Evolutionary conservation across 768 basidiomycete species (phyloP).

Genomic region (Pluteus cervinus): DNA sequence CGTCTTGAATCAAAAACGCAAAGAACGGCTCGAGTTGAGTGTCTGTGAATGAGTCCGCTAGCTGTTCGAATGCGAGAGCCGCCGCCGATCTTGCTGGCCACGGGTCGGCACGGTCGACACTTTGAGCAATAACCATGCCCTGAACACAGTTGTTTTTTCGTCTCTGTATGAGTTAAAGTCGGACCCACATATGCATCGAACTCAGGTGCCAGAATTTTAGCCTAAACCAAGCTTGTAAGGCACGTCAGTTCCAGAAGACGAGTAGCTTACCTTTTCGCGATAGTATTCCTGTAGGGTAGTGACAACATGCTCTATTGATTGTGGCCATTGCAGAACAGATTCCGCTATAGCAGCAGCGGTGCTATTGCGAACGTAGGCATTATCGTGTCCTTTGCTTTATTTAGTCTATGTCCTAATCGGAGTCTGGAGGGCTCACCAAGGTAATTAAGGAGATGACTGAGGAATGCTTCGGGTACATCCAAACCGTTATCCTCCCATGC

Average conservation of each 20-base stretch:
- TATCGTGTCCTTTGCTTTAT: conserved; percentile 56
- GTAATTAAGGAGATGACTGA: conserved; percentile 52
- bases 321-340: conserved; percentile 68
- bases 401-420: background rate
- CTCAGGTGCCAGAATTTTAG: conserved; percentile 83
- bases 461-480: conserved; percentile 68
- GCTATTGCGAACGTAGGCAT: conserved; percentile 73
- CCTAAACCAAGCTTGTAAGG: conserved; percentile 32
- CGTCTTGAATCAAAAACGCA: conserved; percentile 76
- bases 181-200: conserved; percentile 85
- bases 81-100: conserved; percentile 80
- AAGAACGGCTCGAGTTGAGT: conserved; percentile 70
- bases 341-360: conserved; percentile 70
- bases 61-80: conserved; percentile 56
- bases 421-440: conserved; percentile 48
- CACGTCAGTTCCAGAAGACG: background rate
- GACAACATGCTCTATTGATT: conserved; percentile 42
- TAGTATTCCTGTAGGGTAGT: conserved; percentile 63
- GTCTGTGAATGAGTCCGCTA: conserved; percentile 62
- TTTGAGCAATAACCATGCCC: conserved; percentile 92
- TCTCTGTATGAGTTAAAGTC: too few relatives aligned
- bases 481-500: conserved; percentile 96
- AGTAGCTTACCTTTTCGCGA: conserved; percentile 62
- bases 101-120: conserved; percentile 82
- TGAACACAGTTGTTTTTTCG: conserved; percentile 26